These are phyloP conservation scores for Pulveroboletus sp. DNA, from an alignment of 768 basidiomycete genomes.

Conservation along the genomic window DNA sequence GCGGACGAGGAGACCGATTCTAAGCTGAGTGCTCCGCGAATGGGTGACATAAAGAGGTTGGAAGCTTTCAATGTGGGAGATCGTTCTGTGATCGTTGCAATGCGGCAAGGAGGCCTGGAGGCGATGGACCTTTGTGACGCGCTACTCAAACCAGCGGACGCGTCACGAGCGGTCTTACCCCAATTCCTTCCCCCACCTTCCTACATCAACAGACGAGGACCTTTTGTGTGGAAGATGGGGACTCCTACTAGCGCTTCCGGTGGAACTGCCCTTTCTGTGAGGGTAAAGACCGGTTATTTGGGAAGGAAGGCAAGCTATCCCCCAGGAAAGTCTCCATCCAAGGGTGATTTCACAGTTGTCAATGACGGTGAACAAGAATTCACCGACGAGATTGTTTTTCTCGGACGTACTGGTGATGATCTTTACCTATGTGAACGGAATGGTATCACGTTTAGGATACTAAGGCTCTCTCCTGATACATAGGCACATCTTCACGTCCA, in stretches of 20 bases:
- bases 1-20: slow-evolving; percentile 49
- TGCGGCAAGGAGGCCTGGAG: slow-evolving; percentile 84
- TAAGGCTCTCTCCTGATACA: slow-evolving; percentile 53
- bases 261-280: slow-evolving; percentile 38
- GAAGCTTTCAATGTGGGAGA: slow-evolving; percentile 78
- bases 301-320: slow-evolving; percentile 48
- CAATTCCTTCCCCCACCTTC: slow-evolving; percentile 60
- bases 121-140: slow-evolving; percentile 78
- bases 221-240: slow-evolving; percentile 83
- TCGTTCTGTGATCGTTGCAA: slow-evolving; percentile 73
- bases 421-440: slow-evolving; percentile 82
- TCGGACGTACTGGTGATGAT: slow-evolving; percentile 71
- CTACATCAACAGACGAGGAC: slow-evolving; percentile 61
- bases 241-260: slow-evolving; percentile 51
- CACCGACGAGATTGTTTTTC: slow-evolving; percentile 69
- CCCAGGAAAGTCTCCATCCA: slow-evolving; percentile 44
- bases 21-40: slow-evolving; percentile 37
- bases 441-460: slow-evolving; percentile 66
- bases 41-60: slow-evolving; percentile 80
- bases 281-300: slow-evolving; percentile 38
- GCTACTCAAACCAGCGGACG: slow-evolving; percentile 72
- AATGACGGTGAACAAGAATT: slow-evolving; percentile 51
- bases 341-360: slow-evolving; percentile 43
- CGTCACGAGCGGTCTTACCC: slow-evolving; percentile 68
- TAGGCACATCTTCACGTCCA: slow-evolving; percentile 9